Percentiles rank a stretch among this genome's conserved stretches.
These are phyloP conservation scores for Backusella westeae DNA, from an alignment of 192 early-diverging fungal species.

Conservation along the genomic window DNA sequence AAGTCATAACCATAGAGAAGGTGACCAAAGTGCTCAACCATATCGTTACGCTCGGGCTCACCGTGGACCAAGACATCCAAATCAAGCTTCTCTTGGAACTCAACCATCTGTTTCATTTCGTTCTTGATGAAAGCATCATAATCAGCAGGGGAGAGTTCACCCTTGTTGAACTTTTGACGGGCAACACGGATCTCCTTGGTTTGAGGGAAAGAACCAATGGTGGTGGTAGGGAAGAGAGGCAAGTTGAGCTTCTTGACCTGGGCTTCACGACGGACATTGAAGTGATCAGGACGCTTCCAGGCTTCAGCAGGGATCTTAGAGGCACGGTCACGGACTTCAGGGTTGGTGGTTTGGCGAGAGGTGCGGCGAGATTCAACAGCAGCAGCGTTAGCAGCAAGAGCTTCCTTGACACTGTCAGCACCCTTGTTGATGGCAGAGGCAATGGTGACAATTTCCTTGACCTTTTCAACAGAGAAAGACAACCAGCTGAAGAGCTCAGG, in stretches of 20 bases:
- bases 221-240: slow-evolving; percentile 94
- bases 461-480: slow-evolving; percentile 92
- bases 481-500: slow-evolving; percentile 88
- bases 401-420: slow-evolving; percentile 59
- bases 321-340: slow-evolving; percentile 74
- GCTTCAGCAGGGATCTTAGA: slow-evolving; percentile 62
- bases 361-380: slow-evolving; percentile 66
- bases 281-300: slow-evolving; percentile 75
- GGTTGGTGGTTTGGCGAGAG: slow-evolving; percentile 82
- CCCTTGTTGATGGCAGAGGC: slow-evolving; percentile 55
- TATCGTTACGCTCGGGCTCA: slow-evolving; percentile 95
- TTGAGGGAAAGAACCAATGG: slow-evolving; percentile 98
- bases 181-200: slow-evolving; percentile 94
- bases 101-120: slow-evolving; percentile 83
- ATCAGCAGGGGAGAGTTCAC: slow-evolving; percentile 58
- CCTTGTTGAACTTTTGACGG: slow-evolving; percentile 89
- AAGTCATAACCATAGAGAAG: slow-evolving; percentile 91
- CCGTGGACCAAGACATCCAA: slow-evolving; percentile 98
- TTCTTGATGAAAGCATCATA: slow-evolving; percentile 84
- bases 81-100: slow-evolving; percentile 86
- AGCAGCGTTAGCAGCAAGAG: slow-evolving; percentile 69
- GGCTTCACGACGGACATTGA: slow-evolving; percentile 63
- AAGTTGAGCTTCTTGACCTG: slow-evolving; percentile 82
- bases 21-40: slow-evolving; percentile 99
- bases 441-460: slow-evolving; percentile 75